Percentiles rank a stretch among this genome's conserved stretches.
Conservation (phyloP, 2,329 filamentous ascomycete genomes). For the Lecanicillium sp. region DNA sequence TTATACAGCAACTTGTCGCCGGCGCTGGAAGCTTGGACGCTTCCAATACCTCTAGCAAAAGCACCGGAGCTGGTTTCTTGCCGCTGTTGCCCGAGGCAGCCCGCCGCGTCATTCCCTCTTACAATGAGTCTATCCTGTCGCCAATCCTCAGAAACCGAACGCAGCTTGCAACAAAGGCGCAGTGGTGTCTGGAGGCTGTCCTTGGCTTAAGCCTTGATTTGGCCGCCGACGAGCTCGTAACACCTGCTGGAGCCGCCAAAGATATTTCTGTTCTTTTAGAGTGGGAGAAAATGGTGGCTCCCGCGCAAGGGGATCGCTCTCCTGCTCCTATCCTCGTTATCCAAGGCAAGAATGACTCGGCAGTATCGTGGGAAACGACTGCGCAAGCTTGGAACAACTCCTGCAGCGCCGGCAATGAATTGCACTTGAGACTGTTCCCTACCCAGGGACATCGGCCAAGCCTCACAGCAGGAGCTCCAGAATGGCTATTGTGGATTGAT, state of each 20-base stretch:
- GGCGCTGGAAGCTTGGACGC: background rate
- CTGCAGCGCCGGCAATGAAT: slow-evolving; percentile 8
- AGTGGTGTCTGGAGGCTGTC: background rate
- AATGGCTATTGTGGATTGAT: slow-evolving; percentile 8
- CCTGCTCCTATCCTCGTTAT: slow-evolving; percentile 11
- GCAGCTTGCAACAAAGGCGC: background rate
- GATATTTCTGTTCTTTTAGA: background rate
- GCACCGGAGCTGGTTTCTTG: background rate
- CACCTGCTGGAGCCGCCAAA: background rate
- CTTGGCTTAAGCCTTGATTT: slow-evolving; percentile 2
- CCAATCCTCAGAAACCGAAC: slow-evolving; percentile 1
- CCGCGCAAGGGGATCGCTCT: slow-evolving; percentile 6
- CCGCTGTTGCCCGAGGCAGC: background rate
- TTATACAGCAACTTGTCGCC: background rate
- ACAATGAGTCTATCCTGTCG: slow-evolving; percentile 1
- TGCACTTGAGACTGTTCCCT: slow-evolving; percentile 8
- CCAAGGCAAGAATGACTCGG: slow-evolving; percentile 8
- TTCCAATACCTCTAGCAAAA: background rate
- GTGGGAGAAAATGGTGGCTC: slow-evolving; percentile 6
- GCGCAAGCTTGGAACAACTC: slow-evolving; percentile 1
- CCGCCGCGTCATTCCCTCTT: slow-evolving; percentile 1
- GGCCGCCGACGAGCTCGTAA: background rate
- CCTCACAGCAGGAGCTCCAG: slow-evolving; percentile 1
- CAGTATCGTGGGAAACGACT: slow-evolving; percentile 6
- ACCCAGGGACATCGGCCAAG: slow-evolving; percentile 6